Percentiles rank a stretch among this genome's conserved stretches.
phyloP scores from a whole-genome alignment of 2,329 filamentous ascomycete genomes.

The Phaeophleospora eucalypticola region DNA sequence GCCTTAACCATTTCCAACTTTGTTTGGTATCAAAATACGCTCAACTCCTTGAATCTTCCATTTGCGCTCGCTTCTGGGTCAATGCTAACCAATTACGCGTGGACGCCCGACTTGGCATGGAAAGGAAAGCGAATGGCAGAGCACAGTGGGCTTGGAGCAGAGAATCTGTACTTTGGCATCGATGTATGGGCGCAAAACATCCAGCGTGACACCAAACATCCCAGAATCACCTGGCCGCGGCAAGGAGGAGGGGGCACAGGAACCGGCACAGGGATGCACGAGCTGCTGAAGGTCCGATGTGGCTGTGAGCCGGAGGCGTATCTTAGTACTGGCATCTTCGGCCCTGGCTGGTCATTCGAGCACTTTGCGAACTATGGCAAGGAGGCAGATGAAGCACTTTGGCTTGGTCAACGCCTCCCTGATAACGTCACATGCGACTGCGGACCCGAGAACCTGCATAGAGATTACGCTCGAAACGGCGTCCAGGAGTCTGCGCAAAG shows the following conservation, averaged over 20 bases:
- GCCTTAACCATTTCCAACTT: constrained; percentile 42
- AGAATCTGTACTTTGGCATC: constrained; percentile 40
- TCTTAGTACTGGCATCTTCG: constrained; percentile 42
- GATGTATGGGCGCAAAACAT: constrained; percentile 46
- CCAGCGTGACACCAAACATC: constrained; percentile 26
- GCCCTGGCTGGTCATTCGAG: constrained; percentile 46
- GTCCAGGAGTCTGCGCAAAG: constrained; percentile 31
- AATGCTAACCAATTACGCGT: constrained; percentile 46
- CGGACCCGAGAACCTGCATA: background rate
- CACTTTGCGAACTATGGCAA: constrained; percentile 35
- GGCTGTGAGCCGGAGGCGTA: constrained; percentile 19
- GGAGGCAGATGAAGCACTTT: constrained; percentile 33
- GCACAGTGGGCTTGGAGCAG: constrained; percentile 23
- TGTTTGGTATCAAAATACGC: constrained; percentile 43
- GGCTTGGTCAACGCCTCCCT: constrained; percentile 33
- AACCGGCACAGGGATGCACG: constrained; percentile 38
- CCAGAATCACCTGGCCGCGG: constrained; percentile 36
- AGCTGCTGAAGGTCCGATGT: constrained; percentile 24
- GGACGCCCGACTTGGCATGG: constrained; percentile 32
- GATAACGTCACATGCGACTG: constrained; percentile 28
- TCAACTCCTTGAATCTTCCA: constrained; percentile 37
- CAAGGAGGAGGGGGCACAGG: constrained; percentile 40
- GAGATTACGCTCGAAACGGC: constrained; percentile 23
- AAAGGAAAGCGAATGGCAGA: constrained; percentile 28
- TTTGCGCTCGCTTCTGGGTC: constrained; percentile 38